Evolutionary conservation across 1,284 basidiomycete species (phyloP).

Genomic region (Naganishia albida): DNA sequence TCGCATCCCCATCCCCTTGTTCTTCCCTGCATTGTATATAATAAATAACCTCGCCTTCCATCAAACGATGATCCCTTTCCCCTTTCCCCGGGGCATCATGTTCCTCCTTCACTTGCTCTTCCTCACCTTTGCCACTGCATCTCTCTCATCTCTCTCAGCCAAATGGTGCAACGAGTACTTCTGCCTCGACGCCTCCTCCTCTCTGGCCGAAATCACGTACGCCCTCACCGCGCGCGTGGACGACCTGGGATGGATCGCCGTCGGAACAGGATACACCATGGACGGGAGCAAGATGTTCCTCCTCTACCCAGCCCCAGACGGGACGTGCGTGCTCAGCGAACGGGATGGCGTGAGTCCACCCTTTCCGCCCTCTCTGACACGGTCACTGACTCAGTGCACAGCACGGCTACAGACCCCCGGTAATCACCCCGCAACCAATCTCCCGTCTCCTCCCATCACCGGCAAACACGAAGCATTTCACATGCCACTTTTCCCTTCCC

Average conservation of each 20-base stretch:
- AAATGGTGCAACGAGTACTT: conserved; percentile 12
- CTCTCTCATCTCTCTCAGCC: background rate
- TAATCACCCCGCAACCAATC: too few relatives aligned
- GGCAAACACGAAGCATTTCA: too few relatives aligned
- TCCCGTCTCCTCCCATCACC: too few relatives aligned
- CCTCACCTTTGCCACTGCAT: background rate
- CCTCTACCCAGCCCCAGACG: background rate
- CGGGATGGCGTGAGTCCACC: conserved; percentile 21
- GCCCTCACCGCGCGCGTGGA: background rate
- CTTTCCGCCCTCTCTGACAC: background rate
- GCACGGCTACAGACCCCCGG: too few relatives aligned
- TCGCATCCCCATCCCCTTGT: background rate
- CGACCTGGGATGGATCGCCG: conserved; percentile 2
- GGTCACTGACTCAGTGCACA: background rate
- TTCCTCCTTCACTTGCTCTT: background rate
- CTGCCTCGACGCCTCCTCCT: background rate
- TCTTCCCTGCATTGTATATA: background rate
- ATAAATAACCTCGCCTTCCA: background rate
- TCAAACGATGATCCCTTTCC: too few relatives aligned
- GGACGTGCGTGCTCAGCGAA: conserved; percentile 6
- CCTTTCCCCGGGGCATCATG: background rate
- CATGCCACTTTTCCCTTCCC: too few relatives aligned
- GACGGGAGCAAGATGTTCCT: conserved; percentile 14
- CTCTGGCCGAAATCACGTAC: background rate
- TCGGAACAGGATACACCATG: conserved; percentile 15